phyloP scores from a whole-genome alignment of 257 asterid genomes.

The Gynochthodes officinalis region DNA sequence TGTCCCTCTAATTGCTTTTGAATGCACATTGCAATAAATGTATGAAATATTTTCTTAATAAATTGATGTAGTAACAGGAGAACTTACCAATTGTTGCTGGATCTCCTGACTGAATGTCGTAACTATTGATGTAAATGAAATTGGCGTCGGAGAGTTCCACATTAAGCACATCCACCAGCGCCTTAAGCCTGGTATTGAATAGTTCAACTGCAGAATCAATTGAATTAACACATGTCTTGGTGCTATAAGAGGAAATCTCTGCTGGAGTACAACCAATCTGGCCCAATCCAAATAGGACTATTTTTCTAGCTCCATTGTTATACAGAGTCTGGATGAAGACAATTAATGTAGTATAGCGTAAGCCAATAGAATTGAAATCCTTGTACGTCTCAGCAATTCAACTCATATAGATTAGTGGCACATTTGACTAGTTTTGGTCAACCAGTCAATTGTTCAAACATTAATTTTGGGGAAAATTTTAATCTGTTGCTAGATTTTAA shows the following conservation, averaged over 20 bases:
- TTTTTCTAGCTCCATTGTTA: conserved; percentile 45
- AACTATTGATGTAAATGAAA: conserved; percentile 44
- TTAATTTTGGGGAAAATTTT: too few species aligned
- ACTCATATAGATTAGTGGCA: too few species aligned
- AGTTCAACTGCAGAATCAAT: conserved; percentile 28
- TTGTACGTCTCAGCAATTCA: too few species aligned
- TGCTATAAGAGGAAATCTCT: conserved; percentile 16
- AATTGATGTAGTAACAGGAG: not conserved
- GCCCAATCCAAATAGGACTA: conserved; percentile 48
- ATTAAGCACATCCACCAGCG: conserved; percentile 38
- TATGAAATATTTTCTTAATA: too few species aligned
- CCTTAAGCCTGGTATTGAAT: conserved; percentile 32
- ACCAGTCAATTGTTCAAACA: too few species aligned
- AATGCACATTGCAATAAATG: too few species aligned
- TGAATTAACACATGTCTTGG: conserved; percentile 34
- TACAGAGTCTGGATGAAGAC: conserved; percentile 30
- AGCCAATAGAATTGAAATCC: too few species aligned
- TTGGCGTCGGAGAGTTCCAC: conserved; percentile 25
- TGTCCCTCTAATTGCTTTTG: too few species aligned
- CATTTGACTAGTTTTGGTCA: too few species aligned
- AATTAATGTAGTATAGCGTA: too few species aligned
- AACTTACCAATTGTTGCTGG: conserved; percentile 30
- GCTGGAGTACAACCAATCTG: conserved; percentile 48
- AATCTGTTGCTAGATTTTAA: too few species aligned
- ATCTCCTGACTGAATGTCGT: conserved; percentile 28